Base-by-base conservation (phyloP, 192 early-diverging fungal genomes). In the Lunasporangiospora selenospora region DNA sequence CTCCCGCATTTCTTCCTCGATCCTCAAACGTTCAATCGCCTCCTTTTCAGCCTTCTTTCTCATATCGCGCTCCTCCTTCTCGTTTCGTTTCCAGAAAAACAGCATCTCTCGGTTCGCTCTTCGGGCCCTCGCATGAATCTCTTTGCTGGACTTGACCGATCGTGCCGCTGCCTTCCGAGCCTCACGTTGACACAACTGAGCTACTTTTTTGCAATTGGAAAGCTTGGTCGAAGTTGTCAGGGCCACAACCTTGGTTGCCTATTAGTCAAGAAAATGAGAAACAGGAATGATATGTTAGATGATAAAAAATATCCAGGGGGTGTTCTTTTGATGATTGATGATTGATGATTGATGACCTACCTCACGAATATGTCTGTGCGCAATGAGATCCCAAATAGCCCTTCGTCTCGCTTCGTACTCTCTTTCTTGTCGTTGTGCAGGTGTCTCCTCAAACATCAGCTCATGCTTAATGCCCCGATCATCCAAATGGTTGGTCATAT, bases 31-130 rank as follows among this genome's bases (percentile, higher is more conserved):
- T 65, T 96, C 94, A 21, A 90, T 69, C 2, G 92, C 90, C 76
- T 96, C 94, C 46, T 85, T 88, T 69, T 96, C 93, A 1, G 93
- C 93, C 54, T 88, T 88, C 75, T 95, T 96, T 46, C 92, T 85
- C 65, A 88, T 53, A 34, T 96, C 94, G 15, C 92, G 87, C 77
- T 96, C 94, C 76, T 95, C 92, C 56, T 87, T 89, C 65, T 96
- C 94, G 65, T 96, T 89, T 42, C 88, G 84, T 60, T 94, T 94
- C 94, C 94, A 96, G 62, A 93, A 95, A 33, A 89, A 45, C n/a
- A 93, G 75, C 90, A 94, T 90, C 75, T 93, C 80, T 21, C 36
- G 44, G 21, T 59, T 70, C 19, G 51, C 56, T 27, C 86, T 82
- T n/a, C 85, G 85, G 2, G 89, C 81, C 53, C 83, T 80, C 18